Evolutionary conservation across 1,284 basidiomycete species (phyloP), one percentile per base, ranked within the genome.

Genomic region (Exobasidium rhododendri): DNA sequence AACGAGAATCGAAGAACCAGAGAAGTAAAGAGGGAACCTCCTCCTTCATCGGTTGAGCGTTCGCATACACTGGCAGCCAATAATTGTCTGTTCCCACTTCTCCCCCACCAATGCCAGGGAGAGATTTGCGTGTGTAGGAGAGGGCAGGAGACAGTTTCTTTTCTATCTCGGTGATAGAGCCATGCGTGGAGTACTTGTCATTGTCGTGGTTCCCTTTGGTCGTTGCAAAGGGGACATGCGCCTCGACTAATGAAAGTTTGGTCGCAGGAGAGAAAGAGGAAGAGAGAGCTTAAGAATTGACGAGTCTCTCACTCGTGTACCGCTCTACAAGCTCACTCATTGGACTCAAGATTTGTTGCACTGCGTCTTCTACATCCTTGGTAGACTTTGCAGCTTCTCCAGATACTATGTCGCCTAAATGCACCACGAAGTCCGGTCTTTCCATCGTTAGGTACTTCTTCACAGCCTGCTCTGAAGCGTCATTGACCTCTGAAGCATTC

Each of bases 1-100:
- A 13, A 32, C 61, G 57, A 26, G 58, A 61, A 24, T 62, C 61
- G 46, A 62, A 62, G 61, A 61, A 61, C 61, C 61, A 62, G 11
- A 62, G 61, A 4, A 62, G 29, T 2, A 62, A 28, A 17, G 30
- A 35, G 10, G 61, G 61, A 6, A 20, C 2, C 44, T 10, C 35
- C 22, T 4, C 20, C 26, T 50, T 50, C 14, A 14, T 20, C 4
- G 47, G 24, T 14, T 50, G 20, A 28, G 35, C 29, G 17, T 40
- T 40, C 10, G 35, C 35, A 44, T 32, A 59, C 17, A 62, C 54
- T 20, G 61, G 61, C 13, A 62, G 30, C 61, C 61, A 62, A 46
- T 62, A 62, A 32, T 59, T 62, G 50, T 62, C 61, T 14, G 61
- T 49, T 28, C 58, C 55, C 4, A 26, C 20, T 14, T 58, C 35